These are phyloP conservation scores for Verticillium longisporum DNA, from an alignment of 2,329 filamentous ascomycete species.

Conservation along the genomic window DNA sequence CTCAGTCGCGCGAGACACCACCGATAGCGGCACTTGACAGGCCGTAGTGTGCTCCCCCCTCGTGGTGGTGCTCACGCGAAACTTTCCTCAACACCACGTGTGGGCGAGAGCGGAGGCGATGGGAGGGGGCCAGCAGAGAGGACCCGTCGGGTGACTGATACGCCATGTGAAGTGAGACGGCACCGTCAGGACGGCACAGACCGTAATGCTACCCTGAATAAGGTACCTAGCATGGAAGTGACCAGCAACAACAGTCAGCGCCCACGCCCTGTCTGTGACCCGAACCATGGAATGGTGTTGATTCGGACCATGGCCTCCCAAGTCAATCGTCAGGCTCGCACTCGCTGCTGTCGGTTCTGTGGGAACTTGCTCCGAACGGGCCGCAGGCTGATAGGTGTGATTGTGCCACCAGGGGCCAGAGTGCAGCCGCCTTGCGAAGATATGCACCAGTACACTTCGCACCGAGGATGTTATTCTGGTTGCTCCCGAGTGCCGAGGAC, in stretches of 20 bases:
- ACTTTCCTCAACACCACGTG: background rate
- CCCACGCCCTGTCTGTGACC: background rate
- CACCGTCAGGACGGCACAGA: background rate
- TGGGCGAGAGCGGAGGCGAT: background rate
- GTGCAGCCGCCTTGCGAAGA: background rate
- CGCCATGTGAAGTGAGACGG: background rate
- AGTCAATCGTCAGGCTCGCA: background rate
- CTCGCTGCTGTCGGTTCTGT: constrained; percentile 10
- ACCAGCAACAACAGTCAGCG: background rate
- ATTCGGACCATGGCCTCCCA: background rate
- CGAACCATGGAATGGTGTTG: background rate
- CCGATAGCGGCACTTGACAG: background rate
- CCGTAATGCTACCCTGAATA: background rate
- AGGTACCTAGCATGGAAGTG: background rate
- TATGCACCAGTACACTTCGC: background rate
- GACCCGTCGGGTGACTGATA: background rate
- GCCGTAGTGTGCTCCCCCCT: background rate
- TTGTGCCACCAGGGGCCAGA: constrained; percentile 3
- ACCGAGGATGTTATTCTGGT: background rate
- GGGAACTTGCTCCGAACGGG: constrained; percentile 37
- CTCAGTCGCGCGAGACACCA: background rate
- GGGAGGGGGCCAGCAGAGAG: background rate
- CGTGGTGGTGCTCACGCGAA: background rate
- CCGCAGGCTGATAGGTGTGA: constrained; percentile 35
- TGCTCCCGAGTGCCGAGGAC: background rate